Evolutionary conservation across 1,284 basidiomycete species (phyloP), one percentile per base, ranked within the genome.

Genomic region (Anthracocystis panici-leucophaei): DNA sequence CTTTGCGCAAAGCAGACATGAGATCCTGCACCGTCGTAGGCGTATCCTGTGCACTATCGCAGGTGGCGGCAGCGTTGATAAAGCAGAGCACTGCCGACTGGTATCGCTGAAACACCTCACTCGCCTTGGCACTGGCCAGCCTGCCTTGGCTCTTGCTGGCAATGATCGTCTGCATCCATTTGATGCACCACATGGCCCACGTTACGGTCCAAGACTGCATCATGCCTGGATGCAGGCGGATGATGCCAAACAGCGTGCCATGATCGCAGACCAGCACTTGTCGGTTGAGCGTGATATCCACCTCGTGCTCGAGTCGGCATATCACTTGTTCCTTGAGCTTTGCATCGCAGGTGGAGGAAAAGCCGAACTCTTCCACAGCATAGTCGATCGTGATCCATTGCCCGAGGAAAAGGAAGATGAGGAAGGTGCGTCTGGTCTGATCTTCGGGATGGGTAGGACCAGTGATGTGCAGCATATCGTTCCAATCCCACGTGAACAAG

Each of bases 181-280:
- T 27, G 29, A 72, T 38, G 40, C 54, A 50, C 69, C 69, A 72
- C 40, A 35, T 55, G 12, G 57, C 61, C 64, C 69, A 72, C 2
- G 63, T 63, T 40, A 66, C 51, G 10, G 69, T 42, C 69, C 69
- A 72, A 18, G 69, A 72, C 50, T 72, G 63, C 69, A 72, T 72
- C 63, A 72, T 58, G 23, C 45, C 56, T 5, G 69, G 69, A 49
- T 72, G 63, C 45, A 72, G 50, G 1, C 69, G 63, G 35, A 72
- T 53, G 46, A 72, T 60, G 46, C 69, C 69, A 21, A 62, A 72
- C 38, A 72, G 51, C 40, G 69, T 62, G 1, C 63, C 69, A 31
- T 72, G 63, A 18, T 72, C 69, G 48, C 69, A 72, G 5, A 72
- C 64, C 8, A 72, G 50, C 29, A 72, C 63, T 35, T 72, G 63